Evolutionary conservation across 2,329 filamentous ascomycete species (phyloP), one percentile per base, ranked within the genome.

Genomic region (Exophiala mesophila): DNA sequence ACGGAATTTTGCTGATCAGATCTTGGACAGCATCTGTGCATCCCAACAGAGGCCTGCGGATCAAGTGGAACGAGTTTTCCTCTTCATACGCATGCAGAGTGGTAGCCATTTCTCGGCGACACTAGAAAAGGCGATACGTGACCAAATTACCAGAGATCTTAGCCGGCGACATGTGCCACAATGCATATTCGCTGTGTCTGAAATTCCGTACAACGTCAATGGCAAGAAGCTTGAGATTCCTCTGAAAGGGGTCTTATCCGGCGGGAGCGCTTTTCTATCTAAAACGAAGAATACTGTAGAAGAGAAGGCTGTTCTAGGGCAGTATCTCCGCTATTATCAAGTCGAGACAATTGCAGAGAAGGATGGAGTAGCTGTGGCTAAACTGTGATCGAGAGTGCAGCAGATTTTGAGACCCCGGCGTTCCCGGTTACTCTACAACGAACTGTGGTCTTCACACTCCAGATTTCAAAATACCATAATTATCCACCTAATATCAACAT

Each of bases 131-230:
- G 29, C 4, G 10, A 67, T 92, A 0, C 82, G 80, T 59, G 67
- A 69, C 10, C 76, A 75, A 8, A 87, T 94, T 57, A 71, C 70
- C 3, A 71, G 66, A 50, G 81, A 83, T 51, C 64, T 83, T 56
- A 85, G 80, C 24, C 78, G 34, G 9, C 20, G 50, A 6, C 50
- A 53, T 39, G 50, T 53, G 10, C 50, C 50, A 9, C 35, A 43
- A 4, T 51, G 43, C 17, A 30, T 53, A 20, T 36, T 44, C n/a
- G 36, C 33, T 17, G 39, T 46, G 6, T 28, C 17, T 5, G 36
- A 45, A 29, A 45, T 53, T 8, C 50, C 47, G 1, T 36, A 48
- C 24, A 53, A 39, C 12, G 37, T 39, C 9, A 50, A 50, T 36
- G 44, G 44, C 3, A 48, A 50, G 33, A 53, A 50, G 20, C 26